Base-by-base conservation (phyloP, 495 filamentous ascomycete species). In the Chaetomium fimeti region DNA sequence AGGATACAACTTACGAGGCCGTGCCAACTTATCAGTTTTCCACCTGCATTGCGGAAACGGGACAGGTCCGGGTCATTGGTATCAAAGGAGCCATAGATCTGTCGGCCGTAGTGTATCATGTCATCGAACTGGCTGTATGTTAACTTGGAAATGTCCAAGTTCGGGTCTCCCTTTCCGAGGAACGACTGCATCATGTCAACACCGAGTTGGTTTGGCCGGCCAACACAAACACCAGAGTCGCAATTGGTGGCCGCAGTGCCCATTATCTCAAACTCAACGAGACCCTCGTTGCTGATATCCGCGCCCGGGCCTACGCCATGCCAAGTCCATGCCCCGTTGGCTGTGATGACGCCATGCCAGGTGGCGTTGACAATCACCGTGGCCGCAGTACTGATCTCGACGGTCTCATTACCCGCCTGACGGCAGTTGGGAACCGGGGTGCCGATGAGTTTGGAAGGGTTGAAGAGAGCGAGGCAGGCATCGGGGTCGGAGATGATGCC, bases 21-120 rank as follows among this genome's bases (percentile, higher is more conserved):
- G 57, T 84, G 80, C 68, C 72, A 84, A 7, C 69, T 75, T 22
- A 84, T 67, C 58, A 84, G 68, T 65, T 82, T 83, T 9, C 77
- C 77, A 0, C 81, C 79, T 1, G 67, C 57, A 12, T 68, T 54
- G 6, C 65, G 65, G 47, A 84, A 80, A 9, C 57, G 67, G 0
- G 69, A 69, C 25, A 84, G 73, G 69, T 84, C 72, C 5, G 80
- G 74, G 52, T 81, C 72, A 29, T 68, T 53, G 2, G 29, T 55
- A 13, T 55, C 53, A 5, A 55, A 3, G 5, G 29, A 38, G 53
- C 53, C 61, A 32, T 67, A 81, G 42, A 77, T 62, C 18, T 73
- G 45, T 9, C 36, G 47, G 2, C 75, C 71, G 24, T 53, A 51
- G 22, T 63, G 69, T 36, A 78, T 69, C 1, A 80, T 57, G 1